Percentiles rank a stretch among this genome's conserved stretches.
Conservation (phyloP, 2,329 filamentous ascomycete genomes). For the Didymella keratinophila region DNA sequence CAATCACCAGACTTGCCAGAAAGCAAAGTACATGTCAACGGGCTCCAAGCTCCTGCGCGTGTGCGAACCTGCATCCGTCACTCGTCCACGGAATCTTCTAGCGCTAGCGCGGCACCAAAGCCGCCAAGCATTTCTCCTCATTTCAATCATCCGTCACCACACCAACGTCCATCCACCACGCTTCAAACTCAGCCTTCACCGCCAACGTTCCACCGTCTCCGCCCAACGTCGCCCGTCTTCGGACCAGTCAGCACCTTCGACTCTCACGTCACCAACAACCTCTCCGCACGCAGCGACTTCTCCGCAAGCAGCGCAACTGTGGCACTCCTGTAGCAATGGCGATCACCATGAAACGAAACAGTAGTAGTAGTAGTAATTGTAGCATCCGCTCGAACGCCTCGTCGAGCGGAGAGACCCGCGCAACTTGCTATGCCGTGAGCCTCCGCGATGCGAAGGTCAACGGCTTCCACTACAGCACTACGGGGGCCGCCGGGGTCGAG, state of each 20-base stretch:
- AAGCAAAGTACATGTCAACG: not conserved
- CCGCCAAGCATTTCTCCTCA: slow-evolving; percentile 25
- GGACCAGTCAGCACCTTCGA: slow-evolving; percentile 16
- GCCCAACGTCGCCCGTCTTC: slow-evolving; percentile 13
- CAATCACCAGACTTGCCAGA: not conserved
- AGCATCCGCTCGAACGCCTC: slow-evolving; percentile 61
- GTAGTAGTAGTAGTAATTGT: slow-evolving; percentile 71
- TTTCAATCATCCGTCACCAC: slow-evolving; percentile 22
- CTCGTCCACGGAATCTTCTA: slow-evolving; percentile 10
- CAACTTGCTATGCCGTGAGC: slow-evolving; percentile 90
- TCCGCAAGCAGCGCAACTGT: slow-evolving; percentile 49
- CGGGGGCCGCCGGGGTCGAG: slow-evolving; percentile 72
- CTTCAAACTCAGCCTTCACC: slow-evolving; percentile 4
- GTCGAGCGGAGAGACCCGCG: slow-evolving; percentile 78
- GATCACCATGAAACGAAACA: slow-evolving; percentile 75
- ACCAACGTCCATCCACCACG: slow-evolving; percentile 21
- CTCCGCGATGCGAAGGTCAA: slow-evolving; percentile 66
- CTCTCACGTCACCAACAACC: not conserved
- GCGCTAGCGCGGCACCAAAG: slow-evolving; percentile 2
- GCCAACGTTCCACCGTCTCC: slow-evolving; percentile 8
- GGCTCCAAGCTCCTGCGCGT: not conserved
- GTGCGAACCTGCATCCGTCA: not conserved
- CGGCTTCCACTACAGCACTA: slow-evolving; percentile 96
- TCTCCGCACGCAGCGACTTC: slow-evolving; percentile 17
- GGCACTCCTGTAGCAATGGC: slow-evolving; percentile 68